Evolutionary conservation across 495 filamentous ascomycete species (phyloP), one percentile per base, ranked within the genome.

Genomic region (Lindgomyces ingoldianus): DNA sequence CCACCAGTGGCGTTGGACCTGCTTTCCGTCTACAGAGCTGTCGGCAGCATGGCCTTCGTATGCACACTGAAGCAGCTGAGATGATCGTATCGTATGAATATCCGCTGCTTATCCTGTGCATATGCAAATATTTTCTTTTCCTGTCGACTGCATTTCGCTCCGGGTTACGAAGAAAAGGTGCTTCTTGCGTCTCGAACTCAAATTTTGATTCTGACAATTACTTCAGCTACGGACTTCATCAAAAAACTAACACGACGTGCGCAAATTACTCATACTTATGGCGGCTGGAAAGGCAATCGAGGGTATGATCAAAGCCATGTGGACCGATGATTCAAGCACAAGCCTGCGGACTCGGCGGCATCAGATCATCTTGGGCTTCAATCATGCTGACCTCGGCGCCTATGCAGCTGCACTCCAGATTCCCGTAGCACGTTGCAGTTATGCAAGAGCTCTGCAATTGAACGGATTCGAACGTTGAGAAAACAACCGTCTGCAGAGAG

Each of bases 221-320:
- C 4, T 52, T 55, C 51, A 55, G 51, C 30, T 41, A 33, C 51
- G 51, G 51, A 41, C 18, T 30, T 52, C n/a, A 27, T 52, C 36
- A 27, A 52, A n/a, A 6, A 52, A 1, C 49, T 4, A 6, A 52
- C 27, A 52, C 49, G 49, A 52, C 25, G 14, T 14, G 25, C 21
- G 36, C 24, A 52, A 30, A 52, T 29, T 52, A 27, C 49, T 27
- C n/a, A n/a, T 30, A 52, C 19, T 29, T 52, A 8, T 51, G 19
- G 24, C 8, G 19, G 19, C n/a, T 3, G 49, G 36, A 27, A 4
- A 9, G 6, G 49, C 49, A 16, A 52, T n/a, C n/a, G n/a, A n/a
- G n/a, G n/a, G n/a, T n/a, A n/a, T n/a, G n/a, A n/a, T n/a, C n/a
- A n/a, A 52, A 25, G 26, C 10, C n/a, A n/a, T 52, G n/a, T 16